Conservation (phyloP, 2,329 filamentous ascomycete species). For the Stylonectria norvegica region DNA sequence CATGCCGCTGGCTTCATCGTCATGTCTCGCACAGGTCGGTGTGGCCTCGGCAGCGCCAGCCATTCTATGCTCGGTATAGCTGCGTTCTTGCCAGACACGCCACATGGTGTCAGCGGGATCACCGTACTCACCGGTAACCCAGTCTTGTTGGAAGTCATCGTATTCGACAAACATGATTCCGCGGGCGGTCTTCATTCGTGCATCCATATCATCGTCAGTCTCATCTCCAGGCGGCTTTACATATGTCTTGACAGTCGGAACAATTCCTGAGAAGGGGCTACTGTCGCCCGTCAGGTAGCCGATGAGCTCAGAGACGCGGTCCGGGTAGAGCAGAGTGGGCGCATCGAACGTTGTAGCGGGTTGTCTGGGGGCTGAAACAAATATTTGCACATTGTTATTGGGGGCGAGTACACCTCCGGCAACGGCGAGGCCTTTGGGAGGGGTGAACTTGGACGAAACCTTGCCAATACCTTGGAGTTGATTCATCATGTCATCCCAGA, state of each 20-base stretch:
- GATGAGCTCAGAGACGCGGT: constrained; percentile 3
- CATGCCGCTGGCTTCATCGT: constrained; percentile 1
- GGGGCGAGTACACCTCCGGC: not conserved
- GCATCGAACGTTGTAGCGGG: not conserved
- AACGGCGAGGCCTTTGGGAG: not conserved
- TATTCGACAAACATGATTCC: constrained; percentile 6
- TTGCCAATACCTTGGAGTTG: constrained; percentile 2
- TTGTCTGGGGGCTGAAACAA: not conserved
- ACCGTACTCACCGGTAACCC: not conserved
- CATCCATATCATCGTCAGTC: constrained; percentile 1
- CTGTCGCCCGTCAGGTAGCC: constrained; percentile 3
- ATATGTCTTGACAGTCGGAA: constrained; percentile 5
- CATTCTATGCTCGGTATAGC: constrained; percentile 4
- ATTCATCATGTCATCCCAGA: constrained; percentile 3
- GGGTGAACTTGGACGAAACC: not conserved
- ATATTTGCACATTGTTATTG: not conserved
- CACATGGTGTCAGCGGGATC: constrained; percentile 1
- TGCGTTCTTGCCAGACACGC: constrained; percentile 5
- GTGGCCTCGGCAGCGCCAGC: not conserved
- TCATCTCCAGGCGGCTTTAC: constrained; percentile 3
- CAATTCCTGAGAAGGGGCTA: constrained; percentile 2
- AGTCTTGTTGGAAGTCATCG: constrained; percentile 1
- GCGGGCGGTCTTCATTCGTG: constrained; percentile 2
- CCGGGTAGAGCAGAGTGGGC: not conserved
- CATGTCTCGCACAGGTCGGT: constrained; percentile 1